A percentile compares a stretch with the other conserved stretches of the same genome.
These are phyloP conservation scores for Onygenales sp. DNA, from an alignment of 2,329 filamentous ascomycete species.

Conservation along the genomic window DNA sequence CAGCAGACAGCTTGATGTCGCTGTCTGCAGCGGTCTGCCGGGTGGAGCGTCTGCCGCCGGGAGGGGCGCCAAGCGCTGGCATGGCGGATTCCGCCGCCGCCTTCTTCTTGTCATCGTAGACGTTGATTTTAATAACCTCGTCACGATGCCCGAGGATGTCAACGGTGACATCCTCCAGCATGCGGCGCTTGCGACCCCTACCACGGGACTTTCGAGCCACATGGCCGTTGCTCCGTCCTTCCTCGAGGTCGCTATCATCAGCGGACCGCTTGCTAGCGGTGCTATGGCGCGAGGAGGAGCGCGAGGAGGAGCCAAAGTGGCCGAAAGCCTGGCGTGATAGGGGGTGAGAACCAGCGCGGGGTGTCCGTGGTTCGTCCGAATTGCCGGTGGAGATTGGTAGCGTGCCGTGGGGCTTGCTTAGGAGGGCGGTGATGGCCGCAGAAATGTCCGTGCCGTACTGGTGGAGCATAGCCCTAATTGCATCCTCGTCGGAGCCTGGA, in stretches of 20 bases:
- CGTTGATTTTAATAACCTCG: conserved; percentile 6
- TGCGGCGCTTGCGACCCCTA: conserved; percentile 10
- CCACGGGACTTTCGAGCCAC: conserved; percentile 6
- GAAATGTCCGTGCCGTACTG: conserved; percentile 46
- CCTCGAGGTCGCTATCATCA: conserved; percentile 30
- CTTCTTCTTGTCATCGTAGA: conserved; percentile 5
- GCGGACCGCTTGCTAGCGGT: conserved; percentile 31
- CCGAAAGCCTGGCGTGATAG: conserved; percentile 14
- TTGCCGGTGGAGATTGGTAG: conserved; percentile 1
- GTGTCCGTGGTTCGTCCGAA: neutral
- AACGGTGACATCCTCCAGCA: conserved; percentile 12
- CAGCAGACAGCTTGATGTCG: neutral
- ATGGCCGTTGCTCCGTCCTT: conserved; percentile 6
- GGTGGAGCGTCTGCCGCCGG: neutral
- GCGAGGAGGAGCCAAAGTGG: conserved; percentile 26
- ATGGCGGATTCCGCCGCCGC: conserved; percentile 3
- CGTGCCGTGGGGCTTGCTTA: conserved; percentile 28
- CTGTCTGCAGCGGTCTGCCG: neutral
- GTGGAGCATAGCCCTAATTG: conserved; percentile 44
- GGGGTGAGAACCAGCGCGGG: conserved; percentile 4
- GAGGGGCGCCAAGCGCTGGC: neutral
- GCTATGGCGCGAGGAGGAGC: conserved; percentile 33
- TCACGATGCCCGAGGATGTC: conserved; percentile 7
- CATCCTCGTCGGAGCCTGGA: conserved; percentile 39
- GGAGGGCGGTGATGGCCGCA: conserved; percentile 41